These are phyloP conservation scores for Rhypophila decipiens DNA, from an alignment of 495 filamentous ascomycete species.

Conservation along the genomic window DNA sequence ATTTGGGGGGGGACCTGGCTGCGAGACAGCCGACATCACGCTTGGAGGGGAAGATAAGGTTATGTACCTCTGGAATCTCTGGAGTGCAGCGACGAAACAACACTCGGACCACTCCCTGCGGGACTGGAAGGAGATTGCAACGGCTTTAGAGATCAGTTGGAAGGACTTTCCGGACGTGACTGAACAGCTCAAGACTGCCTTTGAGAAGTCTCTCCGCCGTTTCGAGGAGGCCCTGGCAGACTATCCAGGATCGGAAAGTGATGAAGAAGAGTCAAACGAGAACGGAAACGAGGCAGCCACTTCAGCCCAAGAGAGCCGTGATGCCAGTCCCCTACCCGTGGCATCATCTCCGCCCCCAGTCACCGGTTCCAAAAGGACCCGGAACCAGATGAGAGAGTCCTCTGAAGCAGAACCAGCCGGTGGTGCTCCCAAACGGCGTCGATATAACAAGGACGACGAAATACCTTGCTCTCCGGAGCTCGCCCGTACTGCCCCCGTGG, in stretches of 20 bases:
- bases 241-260: background rate
- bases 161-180: constrained; percentile 22
- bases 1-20: no score
- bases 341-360: background rate
- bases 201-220: background rate
- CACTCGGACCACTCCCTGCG: constrained; percentile 17
- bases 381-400: background rate
- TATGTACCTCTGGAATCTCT: constrained; percentile 31
- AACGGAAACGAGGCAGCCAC: background rate
- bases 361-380: background rate
- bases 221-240: background rate
- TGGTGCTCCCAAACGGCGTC: background rate
- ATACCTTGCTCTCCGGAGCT: constrained; percentile 3
- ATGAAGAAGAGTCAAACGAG: background rate
- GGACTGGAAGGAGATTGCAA: constrained; percentile 34
- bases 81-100: constrained; percentile 24
- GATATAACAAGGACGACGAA: no score
- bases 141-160: constrained; percentile 33
- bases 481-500: no score
- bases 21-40: background rate
- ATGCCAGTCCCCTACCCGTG: background rate
- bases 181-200: constrained; percentile 20
- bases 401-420: background rate
- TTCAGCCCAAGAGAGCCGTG: no score
- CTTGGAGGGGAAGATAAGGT: constrained; percentile 16